Conservation (phyloP, 768 basidiomycete species). For the Punctularia strigosozonata region DNA sequence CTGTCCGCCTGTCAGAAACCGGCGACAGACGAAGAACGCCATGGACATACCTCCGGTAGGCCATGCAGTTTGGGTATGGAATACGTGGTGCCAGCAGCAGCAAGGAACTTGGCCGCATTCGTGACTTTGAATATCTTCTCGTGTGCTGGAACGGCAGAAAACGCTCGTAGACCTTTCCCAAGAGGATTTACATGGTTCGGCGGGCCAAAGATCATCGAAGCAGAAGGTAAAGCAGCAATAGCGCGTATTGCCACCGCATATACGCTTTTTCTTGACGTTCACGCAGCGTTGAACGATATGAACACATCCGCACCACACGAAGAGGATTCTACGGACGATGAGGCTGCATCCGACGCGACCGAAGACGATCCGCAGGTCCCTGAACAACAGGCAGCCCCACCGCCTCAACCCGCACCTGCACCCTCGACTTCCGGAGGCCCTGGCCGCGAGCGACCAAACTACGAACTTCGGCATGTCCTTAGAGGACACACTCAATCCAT, state of each 20-base stretch:
- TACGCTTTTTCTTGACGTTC: no score
- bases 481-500: conserved; percentile 74
- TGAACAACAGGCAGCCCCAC: conserved; percentile 35
- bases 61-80: conserved; percentile 8
- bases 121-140: neutral
- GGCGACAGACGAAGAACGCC: no score
- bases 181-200: no score
- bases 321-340: conserved; percentile 38
- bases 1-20: no score
- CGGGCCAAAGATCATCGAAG: no score
- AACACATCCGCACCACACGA: conserved; percentile 13
- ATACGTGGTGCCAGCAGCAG: conserved; percentile 6
- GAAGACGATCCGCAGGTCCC: conserved; percentile 78
- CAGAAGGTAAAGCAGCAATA: no score
- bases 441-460: conserved; percentile 41
- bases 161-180: no score
- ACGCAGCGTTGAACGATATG: neutral
- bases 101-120: conserved; percentile 9
- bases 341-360: conserved; percentile 72
- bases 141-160: no score
- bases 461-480: conserved; percentile 54
- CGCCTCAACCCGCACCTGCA: conserved; percentile 25
- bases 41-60: conserved; percentile 11
- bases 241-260: no score
- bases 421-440: conserved; percentile 25